phyloP scores from a whole-genome alignment of 2,329 filamentous ascomycete species.

The Trichoderma asperellum region DNA sequence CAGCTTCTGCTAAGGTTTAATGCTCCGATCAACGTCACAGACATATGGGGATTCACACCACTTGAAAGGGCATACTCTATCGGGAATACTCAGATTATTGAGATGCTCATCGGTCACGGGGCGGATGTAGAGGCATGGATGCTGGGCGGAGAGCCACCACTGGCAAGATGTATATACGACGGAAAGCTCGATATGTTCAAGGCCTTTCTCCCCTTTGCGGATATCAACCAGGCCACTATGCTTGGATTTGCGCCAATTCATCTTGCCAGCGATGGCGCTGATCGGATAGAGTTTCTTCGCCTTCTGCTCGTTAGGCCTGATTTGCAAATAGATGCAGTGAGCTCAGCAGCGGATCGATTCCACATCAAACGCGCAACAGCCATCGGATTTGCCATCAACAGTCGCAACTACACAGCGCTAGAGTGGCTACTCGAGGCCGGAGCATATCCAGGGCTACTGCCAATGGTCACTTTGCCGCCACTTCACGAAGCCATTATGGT shows the following conservation, averaged over 20 bases:
- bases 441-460: slow-evolving; percentile 29
- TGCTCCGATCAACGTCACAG: slow-evolving; percentile 29
- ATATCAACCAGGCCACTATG: slow-evolving; percentile 23
- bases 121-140: slow-evolving; percentile 30
- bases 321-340: slow-evolving; percentile 22
- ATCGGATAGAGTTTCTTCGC: slow-evolving; percentile 29
- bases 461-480: slow-evolving; percentile 21
- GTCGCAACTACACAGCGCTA: slow-evolving; percentile 23
- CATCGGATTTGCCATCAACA: slow-evolving; percentile 29
- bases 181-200: slow-evolving; percentile 28
- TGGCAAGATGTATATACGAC: slow-evolving; percentile 27
- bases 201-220: slow-evolving; percentile 16
- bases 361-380: slow-evolving; percentile 2
- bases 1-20: slow-evolving; percentile 29
- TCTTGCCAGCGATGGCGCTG: slow-evolving; percentile 20
- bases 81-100: slow-evolving; percentile 22
- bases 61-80: slow-evolving; percentile 28
- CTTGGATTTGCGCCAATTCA: slow-evolving; percentile 27
- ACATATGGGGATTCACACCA: slow-evolving; percentile 27
- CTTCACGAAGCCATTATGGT: slow-evolving; percentile 27
- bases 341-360: slow-evolving; percentile 1
- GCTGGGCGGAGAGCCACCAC: slow-evolving; percentile 19
- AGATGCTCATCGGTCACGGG: slow-evolving; percentile 29
- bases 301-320: slow-evolving; percentile 20
- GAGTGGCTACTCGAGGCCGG: slow-evolving; percentile 32